These are phyloP conservation scores for Neoarthrinium moseri DNA, from an alignment of 2,329 filamentous ascomycete species.

Conservation along the genomic window DNA sequence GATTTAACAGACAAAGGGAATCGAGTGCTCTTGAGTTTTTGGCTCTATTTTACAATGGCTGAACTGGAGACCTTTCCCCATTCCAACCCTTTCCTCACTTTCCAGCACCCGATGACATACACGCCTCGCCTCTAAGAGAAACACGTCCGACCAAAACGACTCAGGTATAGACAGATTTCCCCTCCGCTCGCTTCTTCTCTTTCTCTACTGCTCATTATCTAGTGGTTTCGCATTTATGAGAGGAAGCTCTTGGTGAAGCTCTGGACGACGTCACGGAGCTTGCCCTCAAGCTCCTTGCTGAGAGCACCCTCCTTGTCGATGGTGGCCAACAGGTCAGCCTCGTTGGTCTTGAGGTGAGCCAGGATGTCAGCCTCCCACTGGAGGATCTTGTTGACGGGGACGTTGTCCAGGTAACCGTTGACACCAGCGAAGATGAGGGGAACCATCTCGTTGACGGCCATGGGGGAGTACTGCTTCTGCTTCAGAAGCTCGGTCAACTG, in stretches of 20 bases:
- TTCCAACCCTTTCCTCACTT: constrained; percentile 45
- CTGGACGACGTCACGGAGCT: constrained; percentile 72
- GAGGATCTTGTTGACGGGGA: constrained; percentile 90
- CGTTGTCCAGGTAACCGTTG: constrained; percentile 87
- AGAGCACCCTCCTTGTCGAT: constrained; percentile 96
- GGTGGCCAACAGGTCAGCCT: constrained; percentile 75
- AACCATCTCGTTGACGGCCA: constrained; percentile 99
- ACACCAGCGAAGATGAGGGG: constrained; percentile 99
- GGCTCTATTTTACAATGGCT: constrained; percentile 63
- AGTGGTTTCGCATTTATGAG: constrained; percentile 43
- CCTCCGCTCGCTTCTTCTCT: no score
- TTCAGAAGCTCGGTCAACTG: constrained; percentile 94
- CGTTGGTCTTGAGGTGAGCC: constrained; percentile 85
- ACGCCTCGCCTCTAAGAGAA: constrained; percentile 47
- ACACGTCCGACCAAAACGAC: constrained; percentile 35
- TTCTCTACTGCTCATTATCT: constrained; percentile 27
- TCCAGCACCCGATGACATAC: constrained; percentile 44
- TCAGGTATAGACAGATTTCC: constrained; percentile 48
- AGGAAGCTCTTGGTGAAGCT: constrained; percentile 94
- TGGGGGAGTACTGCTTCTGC: constrained; percentile 99
- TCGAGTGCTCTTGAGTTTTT: constrained; percentile 61
- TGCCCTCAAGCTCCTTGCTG: constrained; percentile 89
- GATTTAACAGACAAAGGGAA: constrained; percentile 52
- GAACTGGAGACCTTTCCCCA: constrained; percentile 44
- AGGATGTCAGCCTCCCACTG: constrained; percentile 95